These are phyloP conservation scores for Globisporangium sylvaticum DNA, from an alignment of 352 stramenopile species.

Conservation along the genomic window DNA sequence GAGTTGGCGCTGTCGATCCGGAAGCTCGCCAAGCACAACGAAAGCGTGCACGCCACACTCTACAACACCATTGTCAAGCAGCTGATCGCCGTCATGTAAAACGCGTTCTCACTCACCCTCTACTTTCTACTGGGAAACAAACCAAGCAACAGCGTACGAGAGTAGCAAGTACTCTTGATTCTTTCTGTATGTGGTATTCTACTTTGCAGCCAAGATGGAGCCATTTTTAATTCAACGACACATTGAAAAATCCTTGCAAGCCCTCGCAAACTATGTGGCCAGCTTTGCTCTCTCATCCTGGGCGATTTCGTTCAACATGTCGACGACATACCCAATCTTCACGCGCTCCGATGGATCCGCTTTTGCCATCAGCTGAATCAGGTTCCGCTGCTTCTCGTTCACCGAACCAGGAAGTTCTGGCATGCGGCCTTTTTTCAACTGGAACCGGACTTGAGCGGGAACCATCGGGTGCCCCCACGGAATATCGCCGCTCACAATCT, in stretches of 20 bases:
- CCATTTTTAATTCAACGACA: not conserved
- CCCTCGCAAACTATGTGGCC: no score
- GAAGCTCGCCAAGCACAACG: slow-evolving; percentile 64
- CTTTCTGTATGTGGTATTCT: not conserved
- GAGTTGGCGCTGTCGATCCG: slow-evolving; percentile 27
- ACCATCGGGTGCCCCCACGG: not conserved
- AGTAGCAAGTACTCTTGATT: not conserved
- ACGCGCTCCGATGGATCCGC: not conserved
- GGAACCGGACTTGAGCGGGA: not conserved
- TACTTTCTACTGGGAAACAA: not conserved
- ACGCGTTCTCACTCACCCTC: not conserved
- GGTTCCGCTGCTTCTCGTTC: not conserved
- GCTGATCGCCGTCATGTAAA: slow-evolving; percentile 26
- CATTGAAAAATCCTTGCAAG: not conserved
- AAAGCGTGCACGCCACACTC: slow-evolving; percentile 49
- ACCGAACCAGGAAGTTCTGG: not conserved
- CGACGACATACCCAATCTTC: not conserved
- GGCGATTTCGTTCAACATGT: not conserved
- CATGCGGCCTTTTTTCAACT: not conserved
- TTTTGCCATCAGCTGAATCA: not conserved
- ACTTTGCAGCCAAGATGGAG: not conserved
- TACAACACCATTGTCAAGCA: slow-evolving; percentile 65
- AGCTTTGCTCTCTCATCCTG: not conserved
- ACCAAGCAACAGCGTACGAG: not conserved
- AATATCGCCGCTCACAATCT: not conserved